Percentiles rank a stretch among this genome's conserved stretches.
Evolutionary conservation across 2,329 filamentous ascomycete genomes (phyloP).

Genomic region (Tolypocladium ophioglossoides): DNA sequence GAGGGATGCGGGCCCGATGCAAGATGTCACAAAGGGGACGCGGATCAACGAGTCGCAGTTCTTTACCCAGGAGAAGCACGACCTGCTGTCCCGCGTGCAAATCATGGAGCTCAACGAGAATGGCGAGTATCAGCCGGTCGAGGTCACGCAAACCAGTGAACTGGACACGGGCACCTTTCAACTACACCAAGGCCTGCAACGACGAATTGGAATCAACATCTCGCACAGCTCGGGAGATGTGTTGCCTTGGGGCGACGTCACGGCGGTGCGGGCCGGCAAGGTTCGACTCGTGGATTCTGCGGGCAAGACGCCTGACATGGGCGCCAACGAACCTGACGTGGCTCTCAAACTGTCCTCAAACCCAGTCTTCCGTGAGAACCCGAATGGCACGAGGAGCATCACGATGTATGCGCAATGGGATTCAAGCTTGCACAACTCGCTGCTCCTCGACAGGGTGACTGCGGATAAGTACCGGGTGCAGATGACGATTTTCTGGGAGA

Average conservation of each 20-base stretch:
- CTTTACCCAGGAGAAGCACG: slow-evolving; percentile 85
- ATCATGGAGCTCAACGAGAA: slow-evolving; percentile 86
- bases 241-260: slow-evolving; percentile 80
- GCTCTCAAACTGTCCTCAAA: slow-evolving; percentile 65
- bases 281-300: slow-evolving; percentile 75
- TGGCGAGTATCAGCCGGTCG: slow-evolving; percentile 83
- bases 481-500: slow-evolving; percentile 77
- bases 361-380: slow-evolving; percentile 72
- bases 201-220: slow-evolving; percentile 78
- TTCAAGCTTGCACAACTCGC: slow-evolving; percentile 80
- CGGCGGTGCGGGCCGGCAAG: slow-evolving; percentile 64
- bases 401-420: slow-evolving; percentile 93
- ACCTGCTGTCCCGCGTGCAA: slow-evolving; percentile 79
- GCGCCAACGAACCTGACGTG: slow-evolving; percentile 61
- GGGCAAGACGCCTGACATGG: slow-evolving; percentile 75
- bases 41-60: slow-evolving; percentile 88
- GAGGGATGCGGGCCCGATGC: slow-evolving; percentile 62
- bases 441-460: slow-evolving; percentile 88
- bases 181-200: slow-evolving; percentile 86
- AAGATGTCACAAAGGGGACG: slow-evolving; percentile 44
- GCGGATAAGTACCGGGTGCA: slow-evolving; percentile 89
- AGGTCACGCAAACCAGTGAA: slow-evolving; percentile 78
- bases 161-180: slow-evolving; percentile 88
- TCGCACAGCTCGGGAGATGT: slow-evolving; percentile 83
- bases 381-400: slow-evolving; percentile 81